These are phyloP conservation scores for Pseudogymnoascus verrucosus DNA, from an alignment of 2,329 filamentous ascomycete species.

Conservation along the genomic window DNA sequence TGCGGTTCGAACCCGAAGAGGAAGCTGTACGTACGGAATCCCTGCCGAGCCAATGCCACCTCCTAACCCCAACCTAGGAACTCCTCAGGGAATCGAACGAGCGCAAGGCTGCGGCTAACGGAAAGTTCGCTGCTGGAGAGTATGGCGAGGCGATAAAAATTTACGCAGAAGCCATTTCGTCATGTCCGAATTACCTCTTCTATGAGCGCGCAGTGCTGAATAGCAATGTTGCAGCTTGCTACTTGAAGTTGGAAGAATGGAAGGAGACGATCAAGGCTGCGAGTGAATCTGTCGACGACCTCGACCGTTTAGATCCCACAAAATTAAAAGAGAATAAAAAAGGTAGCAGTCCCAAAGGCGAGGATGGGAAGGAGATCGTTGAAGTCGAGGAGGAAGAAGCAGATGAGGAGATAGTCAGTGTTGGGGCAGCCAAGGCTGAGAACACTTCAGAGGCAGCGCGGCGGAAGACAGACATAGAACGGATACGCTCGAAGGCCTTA, in stretches of 20 bases:
- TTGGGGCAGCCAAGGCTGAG: constrained; percentile 45
- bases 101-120: constrained; percentile 70
- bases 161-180: constrained; percentile 72
- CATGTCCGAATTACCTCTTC: constrained; percentile 76
- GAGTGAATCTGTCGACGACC: constrained; percentile 60
- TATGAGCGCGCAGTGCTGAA: constrained; percentile 82
- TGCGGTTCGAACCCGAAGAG: constrained; percentile 34
- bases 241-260: constrained; percentile 79
- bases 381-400: constrained; percentile 36
- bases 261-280: constrained; percentile 71
- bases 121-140: constrained; percentile 63
- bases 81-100: constrained; percentile 64
- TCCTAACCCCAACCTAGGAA: constrained; percentile 34
- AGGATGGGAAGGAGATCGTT: constrained; percentile 21
- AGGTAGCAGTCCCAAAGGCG: constrained; percentile 24
- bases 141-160: constrained; percentile 72
- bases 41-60: not conserved
- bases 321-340: constrained; percentile 15
- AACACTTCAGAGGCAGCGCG: constrained; percentile 25
- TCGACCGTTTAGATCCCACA: constrained; percentile 51
- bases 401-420: constrained; percentile 53
- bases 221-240: constrained; percentile 83
- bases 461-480: constrained; percentile 55
- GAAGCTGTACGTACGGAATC: constrained; percentile 29
- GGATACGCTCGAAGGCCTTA: constrained; percentile 75